Evolutionary conservation across 2,329 filamentous ascomycete genomes (phyloP).

Genomic region (Fonsecaea nubica): DNA sequence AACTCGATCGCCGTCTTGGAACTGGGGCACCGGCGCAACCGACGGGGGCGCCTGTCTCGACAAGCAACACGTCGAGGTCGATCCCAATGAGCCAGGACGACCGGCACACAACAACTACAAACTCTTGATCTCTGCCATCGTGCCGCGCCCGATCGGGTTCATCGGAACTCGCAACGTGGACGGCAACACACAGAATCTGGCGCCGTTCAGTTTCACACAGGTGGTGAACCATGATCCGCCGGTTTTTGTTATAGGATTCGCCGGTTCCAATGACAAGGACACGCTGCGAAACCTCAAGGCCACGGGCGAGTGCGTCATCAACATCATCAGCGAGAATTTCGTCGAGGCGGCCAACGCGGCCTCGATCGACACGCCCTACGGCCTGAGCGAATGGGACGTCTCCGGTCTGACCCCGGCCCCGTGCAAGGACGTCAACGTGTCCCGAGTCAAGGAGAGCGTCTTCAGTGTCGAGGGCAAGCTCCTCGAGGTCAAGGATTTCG

Average conservation of each 20-base stretch:
- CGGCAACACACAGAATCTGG: constrained; percentile 74
- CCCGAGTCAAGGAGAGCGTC: constrained; percentile 79
- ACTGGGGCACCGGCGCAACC: constrained; percentile 3
- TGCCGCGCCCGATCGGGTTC: constrained; percentile 79
- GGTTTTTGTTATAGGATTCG: constrained; percentile 72
- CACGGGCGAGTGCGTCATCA: constrained; percentile 78
- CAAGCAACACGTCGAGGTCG: constrained; percentile 29
- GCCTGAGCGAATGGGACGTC: constrained; percentile 57
- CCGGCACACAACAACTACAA: constrained; percentile 82
- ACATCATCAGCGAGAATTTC: constrained; percentile 83
- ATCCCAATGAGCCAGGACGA: constrained; percentile 76
- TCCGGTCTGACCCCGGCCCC: constrained; percentile 74
- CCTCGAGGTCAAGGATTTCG: constrained; percentile 75
- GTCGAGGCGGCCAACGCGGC: constrained; percentile 85
- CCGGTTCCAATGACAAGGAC: constrained; percentile 73
- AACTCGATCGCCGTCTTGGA: not conserved
- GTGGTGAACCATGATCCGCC: constrained; percentile 85
- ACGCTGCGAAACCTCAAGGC: constrained; percentile 75
- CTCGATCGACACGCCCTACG: constrained; percentile 77
- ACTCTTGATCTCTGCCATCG: constrained; percentile 80
- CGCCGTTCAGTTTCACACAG: constrained; percentile 86
- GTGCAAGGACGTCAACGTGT: constrained; percentile 69
- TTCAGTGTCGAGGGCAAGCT: constrained; percentile 82
- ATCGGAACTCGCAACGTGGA: constrained; percentile 65
- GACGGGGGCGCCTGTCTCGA: not conserved